Conservation (phyloP, 306 rosid species). For the Vigna nakashimae region DNA sequence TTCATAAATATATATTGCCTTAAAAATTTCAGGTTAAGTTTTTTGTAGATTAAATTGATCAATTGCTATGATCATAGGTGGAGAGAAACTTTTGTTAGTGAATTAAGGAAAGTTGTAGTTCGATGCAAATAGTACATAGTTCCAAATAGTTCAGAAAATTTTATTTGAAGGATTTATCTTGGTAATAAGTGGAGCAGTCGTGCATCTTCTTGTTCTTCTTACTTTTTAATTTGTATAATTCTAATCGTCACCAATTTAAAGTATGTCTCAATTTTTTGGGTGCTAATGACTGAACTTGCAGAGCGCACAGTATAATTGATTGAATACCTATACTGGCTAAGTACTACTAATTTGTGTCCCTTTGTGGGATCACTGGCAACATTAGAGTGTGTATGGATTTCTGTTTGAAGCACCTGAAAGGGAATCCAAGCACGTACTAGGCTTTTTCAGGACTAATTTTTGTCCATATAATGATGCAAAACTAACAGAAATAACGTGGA, state of each 20-base stretch:
- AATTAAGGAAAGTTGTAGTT: not conserved
- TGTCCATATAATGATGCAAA: conserved; percentile 29
- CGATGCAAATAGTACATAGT: conserved; percentile 23
- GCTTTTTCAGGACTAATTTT: not conserved
- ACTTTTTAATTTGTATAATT: conserved; percentile 7
- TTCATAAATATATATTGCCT: conserved; percentile 4
- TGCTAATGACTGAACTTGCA: conserved; percentile 30
- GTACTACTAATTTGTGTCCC: conserved; percentile 12
- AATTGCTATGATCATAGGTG: conserved; percentile 5
- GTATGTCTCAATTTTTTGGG: conserved; percentile 18
- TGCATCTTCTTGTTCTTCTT: conserved; percentile 23
- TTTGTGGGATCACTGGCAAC: not conserved
- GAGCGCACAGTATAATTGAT: not conserved
- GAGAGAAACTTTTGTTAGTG: conserved; percentile 13
- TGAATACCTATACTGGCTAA: conserved; percentile 11
- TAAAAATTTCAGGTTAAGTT: conserved; percentile 16
- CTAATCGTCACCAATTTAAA: not conserved
- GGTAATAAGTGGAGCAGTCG: not conserved
- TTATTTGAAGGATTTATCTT: conserved; percentile 1
- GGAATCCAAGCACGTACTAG: not conserved
- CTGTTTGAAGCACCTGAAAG: conserved; percentile 1
- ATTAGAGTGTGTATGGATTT: not conserved
- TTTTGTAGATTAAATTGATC: conserved; percentile 6
- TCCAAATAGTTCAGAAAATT: conserved; percentile 5
- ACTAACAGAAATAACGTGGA: not conserved